Base-by-base conservation (phyloP, 352 stramenopile genomes). In the Phytophthora capsici region DNA sequence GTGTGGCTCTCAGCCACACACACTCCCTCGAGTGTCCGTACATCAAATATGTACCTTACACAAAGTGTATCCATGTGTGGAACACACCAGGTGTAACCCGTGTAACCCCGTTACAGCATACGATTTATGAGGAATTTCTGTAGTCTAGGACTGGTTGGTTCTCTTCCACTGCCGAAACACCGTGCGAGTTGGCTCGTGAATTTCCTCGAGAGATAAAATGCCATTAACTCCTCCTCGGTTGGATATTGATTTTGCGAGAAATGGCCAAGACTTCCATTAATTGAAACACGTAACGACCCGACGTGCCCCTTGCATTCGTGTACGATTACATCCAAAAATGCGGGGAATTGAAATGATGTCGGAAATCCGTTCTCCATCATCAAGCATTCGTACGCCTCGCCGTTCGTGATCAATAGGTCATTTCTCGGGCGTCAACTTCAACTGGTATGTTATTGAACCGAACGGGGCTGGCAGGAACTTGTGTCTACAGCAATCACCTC, bases 241-340 rank as follows among this genome's bases (percentile, higher is more conserved):
- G 13, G 32, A 32, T 37, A 7, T 4, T 22, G 2, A 1, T 10
- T 26, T 8, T 30, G 17, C 38, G 1, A 13, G 50, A 34, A 59
- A 22, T 43, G 38, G 13, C 1, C 4, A 25, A 40, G 53, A 8
- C 47, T 52, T 46, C 23, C 13, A 36, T 66, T 19, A 49, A 66
- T 45, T 5, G 32, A 38, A 28, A 56, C 12, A 3, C 59, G 59
- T 34, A 67, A 62, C 16, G 50, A 43, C 45, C 51, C 32, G 26
- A 58, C 53, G 47, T 54, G 40, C 7, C 60, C 60, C 51, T 63
- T 63, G 60, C 60, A 68, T 46, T 57, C 45, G 7, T 51, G 51
- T 47, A 68, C 36, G 7, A 58, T 32, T 25, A 69, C 34, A 22
- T 63, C 36, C 36, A 63, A 6, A 6, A 69, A 58, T 4, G 36